Conservation (phyloP, 2,329 filamentous ascomycete species). For the Stachybotrys chlorohalonatus region DNA sequence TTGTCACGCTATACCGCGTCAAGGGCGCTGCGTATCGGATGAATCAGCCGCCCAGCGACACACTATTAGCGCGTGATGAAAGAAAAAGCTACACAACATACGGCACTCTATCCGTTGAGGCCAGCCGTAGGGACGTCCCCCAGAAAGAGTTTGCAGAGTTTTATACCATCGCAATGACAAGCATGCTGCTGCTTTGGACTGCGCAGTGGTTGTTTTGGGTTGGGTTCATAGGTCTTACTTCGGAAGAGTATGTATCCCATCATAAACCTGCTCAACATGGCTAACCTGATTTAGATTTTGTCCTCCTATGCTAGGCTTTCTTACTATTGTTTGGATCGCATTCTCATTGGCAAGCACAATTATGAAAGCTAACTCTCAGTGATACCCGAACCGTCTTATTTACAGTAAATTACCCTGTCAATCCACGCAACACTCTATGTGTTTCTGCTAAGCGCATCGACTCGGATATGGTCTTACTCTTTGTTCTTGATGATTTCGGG, state of each 20-base stretch:
- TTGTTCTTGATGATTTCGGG: no score
- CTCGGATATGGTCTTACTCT: no score
- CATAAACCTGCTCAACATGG: neutral
- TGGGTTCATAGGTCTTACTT: neutral
- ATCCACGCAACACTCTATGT: no score
- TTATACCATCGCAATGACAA: neutral
- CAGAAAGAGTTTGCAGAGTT: neutral
- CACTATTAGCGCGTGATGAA: neutral
- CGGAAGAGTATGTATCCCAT: neutral
- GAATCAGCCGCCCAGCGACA: neutral
- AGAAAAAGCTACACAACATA: neutral
- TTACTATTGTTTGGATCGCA: neutral
- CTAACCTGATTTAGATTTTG: neutral
- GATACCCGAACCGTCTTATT: no score
- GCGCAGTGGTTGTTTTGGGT: neutral
- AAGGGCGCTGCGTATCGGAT: neutral
- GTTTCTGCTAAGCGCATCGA: no score
- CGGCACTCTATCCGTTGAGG: neutral
- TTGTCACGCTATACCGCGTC: no score
- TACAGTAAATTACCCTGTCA: no score
- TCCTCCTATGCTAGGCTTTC: neutral
- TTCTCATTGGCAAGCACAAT: no score
- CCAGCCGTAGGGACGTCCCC: neutral
- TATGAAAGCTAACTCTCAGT: no score
- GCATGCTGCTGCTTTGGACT: neutral